These are phyloP conservation scores for Spongospora subterranea DNA, from an alignment of 208 protist species.

Conservation along the genomic window DNA sequence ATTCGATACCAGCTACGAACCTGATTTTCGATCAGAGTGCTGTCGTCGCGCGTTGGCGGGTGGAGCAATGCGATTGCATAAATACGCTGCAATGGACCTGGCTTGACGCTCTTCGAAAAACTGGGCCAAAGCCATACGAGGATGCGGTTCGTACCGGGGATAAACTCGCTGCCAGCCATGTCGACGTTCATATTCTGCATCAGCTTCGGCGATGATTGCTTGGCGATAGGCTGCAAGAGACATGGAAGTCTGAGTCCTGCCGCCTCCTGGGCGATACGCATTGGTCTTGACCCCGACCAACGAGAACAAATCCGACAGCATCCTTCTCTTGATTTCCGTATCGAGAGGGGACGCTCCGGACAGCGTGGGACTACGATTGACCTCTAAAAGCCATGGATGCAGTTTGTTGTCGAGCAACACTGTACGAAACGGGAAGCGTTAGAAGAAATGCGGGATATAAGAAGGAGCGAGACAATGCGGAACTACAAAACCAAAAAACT, in stretches of 20 bases:
- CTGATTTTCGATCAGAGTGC: background rate
- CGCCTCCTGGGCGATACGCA: background rate
- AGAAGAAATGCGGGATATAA: too few relatives aligned
- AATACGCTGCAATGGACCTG: background rate
- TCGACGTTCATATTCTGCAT: conserved; percentile 25
- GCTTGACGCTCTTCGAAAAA: conserved; percentile 46
- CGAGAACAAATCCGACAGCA: conserved; percentile 47
- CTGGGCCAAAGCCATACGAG: conserved; percentile 2
- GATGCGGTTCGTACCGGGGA: background rate
- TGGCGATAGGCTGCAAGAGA: background rate
- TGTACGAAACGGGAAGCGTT: background rate
- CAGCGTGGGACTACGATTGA: conserved; percentile 33
- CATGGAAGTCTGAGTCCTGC: background rate
- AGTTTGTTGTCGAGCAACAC: conserved; percentile 43
- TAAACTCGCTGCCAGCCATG: background rate
- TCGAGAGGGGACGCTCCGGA: background rate
- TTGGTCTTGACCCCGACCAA: background rate
- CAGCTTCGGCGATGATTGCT: background rate
- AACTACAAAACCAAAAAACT: too few relatives aligned
- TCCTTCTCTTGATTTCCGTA: conserved; percentile 20
- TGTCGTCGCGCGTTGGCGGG: background rate
- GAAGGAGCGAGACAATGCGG: too few relatives aligned
- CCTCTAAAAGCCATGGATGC: conserved; percentile 42
- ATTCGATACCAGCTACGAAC: background rate
- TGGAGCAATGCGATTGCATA: conserved; percentile 15